Evolutionary conservation across 129 eudicot species (phyloP).

Genomic region (Saussurea involucrata): DNA sequence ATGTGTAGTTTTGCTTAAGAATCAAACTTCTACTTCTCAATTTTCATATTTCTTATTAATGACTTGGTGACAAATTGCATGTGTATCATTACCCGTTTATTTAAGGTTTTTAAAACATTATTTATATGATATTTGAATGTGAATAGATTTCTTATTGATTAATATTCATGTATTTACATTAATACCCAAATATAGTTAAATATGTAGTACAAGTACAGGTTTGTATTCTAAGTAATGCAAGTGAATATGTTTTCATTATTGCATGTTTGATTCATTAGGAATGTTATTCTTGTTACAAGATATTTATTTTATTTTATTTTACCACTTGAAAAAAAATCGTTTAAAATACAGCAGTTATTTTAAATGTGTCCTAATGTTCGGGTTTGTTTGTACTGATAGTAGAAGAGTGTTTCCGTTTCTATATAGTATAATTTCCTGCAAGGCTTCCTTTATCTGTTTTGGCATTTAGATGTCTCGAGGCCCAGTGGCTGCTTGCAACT

Average conservation of each 20-base stretch:
- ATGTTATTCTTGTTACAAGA: not conserved
- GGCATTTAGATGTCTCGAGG: not conserved
- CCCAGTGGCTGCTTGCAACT: slow-evolving; percentile 6
- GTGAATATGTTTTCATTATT: not conserved
- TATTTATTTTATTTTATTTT: no score
- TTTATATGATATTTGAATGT: not conserved
- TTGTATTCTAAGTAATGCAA: not conserved
- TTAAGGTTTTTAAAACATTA: not conserved
- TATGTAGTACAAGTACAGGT: not conserved
- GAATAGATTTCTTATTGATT: not conserved
- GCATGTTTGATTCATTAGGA: not conserved
- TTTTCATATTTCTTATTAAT: not conserved
- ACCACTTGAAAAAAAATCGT: no score
- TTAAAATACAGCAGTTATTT: not conserved
- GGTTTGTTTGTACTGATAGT: not conserved
- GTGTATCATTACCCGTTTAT: not conserved
- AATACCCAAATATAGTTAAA: not conserved
- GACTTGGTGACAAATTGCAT: not conserved
- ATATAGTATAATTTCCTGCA: not conserved
- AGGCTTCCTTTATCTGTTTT: not conserved
- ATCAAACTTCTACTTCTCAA: not conserved
- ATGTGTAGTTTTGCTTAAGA: not conserved
- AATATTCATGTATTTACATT: not conserved
- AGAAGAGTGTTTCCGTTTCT: not conserved
- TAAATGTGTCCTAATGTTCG: not conserved